Conservation (phyloP, 2,329 filamentous ascomycete species). For the Fusarium brachygibbosum region DNA sequence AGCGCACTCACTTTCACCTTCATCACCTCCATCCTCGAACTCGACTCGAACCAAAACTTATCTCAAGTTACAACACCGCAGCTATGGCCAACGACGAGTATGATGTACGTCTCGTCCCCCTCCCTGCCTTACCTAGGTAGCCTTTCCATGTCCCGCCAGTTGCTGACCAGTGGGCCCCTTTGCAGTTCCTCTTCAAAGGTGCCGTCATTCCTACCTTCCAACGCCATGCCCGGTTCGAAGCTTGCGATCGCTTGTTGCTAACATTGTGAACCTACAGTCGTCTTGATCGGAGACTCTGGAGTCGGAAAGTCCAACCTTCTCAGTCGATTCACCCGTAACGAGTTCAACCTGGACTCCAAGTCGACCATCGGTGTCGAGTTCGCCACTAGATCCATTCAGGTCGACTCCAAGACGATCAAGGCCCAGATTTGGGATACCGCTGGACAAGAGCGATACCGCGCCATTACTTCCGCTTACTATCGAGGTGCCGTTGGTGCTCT, state of each 20-base stretch:
- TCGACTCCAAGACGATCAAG: conserved; percentile 99
- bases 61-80: conserved; percentile 52
- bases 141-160: conserved; percentile 43
- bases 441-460: conserved; percentile 98
- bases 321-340: conserved; percentile 99
- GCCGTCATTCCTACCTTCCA: conserved; percentile 51
- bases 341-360: conserved; percentile 99
- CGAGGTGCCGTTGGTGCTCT: conserved; percentile 96
- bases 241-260: conserved; percentile 48
- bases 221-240: conserved; percentile 36
- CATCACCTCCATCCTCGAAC: conserved; percentile 34
- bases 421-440: conserved; percentile 99
- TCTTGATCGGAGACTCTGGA: conserved; percentile 98
- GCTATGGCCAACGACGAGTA: conserved; percentile 99
- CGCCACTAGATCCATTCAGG: conserved; percentile 97
- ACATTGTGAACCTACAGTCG: conserved; percentile 71
- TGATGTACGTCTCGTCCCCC: conserved; percentile 77
- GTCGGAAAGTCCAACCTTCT: conserved; percentile 99
- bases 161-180: conserved; percentile 53
- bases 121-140: conserved; percentile 22
- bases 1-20: conserved; percentile 44
- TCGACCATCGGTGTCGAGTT: conserved; percentile 99
- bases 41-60: conserved; percentile 26
- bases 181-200: conserved; percentile 99
- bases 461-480: conserved; percentile 99